Conservation (phyloP, 2,329 filamentous ascomycete species). For the Ophiostoma tasmaniense region DNA sequence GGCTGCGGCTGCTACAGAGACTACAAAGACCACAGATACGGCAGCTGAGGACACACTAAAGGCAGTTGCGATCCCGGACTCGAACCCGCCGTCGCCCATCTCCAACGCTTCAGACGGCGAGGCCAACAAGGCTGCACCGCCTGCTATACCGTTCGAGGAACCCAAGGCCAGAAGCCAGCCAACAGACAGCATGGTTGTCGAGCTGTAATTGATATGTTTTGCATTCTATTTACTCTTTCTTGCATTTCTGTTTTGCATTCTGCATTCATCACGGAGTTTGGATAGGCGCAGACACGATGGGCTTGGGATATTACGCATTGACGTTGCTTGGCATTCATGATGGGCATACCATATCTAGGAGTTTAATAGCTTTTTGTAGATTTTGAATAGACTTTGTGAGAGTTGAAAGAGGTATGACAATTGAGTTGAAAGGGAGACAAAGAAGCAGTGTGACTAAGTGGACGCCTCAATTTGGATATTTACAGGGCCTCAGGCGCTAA, state of each 20-base stretch:
- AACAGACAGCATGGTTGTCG: neutral
- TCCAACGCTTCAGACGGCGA: neutral
- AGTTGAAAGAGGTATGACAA: no score
- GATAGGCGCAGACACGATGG: neutral
- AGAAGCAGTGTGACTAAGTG: neutral
- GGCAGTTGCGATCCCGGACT: neutral
- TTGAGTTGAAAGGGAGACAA: neutral
- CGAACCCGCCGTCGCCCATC: neutral
- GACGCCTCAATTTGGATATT: neutral
- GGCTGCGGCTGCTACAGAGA: neutral
- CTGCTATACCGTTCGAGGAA: neutral
- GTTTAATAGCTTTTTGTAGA: neutral
- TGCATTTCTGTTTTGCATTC: neutral
- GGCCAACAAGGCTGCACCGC: neutral
- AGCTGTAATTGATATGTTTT: neutral
- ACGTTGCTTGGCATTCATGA: neutral
- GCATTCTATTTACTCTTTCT: neutral
- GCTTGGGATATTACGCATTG: neutral
- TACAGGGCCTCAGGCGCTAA: neutral
- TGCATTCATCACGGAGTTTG: neutral
- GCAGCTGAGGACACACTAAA: neutral
- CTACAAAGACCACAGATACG: neutral
- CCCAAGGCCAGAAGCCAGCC: neutral
- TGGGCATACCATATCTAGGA: neutral
- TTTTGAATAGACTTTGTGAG: neutral